Conservation (phyloP, 306 rosid species). For the Mimosa bimucronata region DNA sequence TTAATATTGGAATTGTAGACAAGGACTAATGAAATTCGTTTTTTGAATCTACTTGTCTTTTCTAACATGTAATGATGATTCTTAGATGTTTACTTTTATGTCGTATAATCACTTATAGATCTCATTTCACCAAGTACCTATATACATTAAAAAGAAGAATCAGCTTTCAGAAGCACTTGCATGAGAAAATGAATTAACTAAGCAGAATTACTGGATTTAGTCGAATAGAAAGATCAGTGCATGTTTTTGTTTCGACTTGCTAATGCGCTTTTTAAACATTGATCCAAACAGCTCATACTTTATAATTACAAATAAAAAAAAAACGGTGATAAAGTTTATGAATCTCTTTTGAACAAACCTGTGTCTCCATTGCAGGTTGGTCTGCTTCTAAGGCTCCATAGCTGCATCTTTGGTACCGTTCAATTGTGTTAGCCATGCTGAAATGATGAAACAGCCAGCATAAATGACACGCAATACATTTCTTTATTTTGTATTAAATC, state of each 20-base stretch:
- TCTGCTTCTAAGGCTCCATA: conserved; percentile 60
- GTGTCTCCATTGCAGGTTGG: conserved; percentile 57
- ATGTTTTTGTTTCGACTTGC: too few relatives aligned
- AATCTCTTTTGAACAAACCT: conserved; percentile 45
- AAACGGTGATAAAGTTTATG: background rate
- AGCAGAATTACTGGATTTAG: background rate
- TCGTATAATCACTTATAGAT: background rate
- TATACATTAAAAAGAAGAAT: background rate
- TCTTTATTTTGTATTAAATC: background rate
- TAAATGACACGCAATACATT: background rate
- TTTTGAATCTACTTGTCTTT: background rate
- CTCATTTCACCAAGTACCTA: conserved; percentile 10
- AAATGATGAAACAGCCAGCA: conserved; percentile 27
- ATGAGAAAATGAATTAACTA: background rate
- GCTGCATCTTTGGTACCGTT: conserved; percentile 63
- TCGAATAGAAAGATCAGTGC: background rate
- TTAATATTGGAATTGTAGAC: too few relatives aligned
- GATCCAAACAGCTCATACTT: background rate
- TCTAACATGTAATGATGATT: too few relatives aligned
- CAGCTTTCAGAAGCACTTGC: background rate
- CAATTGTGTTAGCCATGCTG: conserved; percentile 75
- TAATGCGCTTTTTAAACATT: too few relatives aligned
- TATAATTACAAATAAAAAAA: background rate
- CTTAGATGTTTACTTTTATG: too few relatives aligned
- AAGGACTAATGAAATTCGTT: background rate